Evolutionary conservation across 2,329 filamentous ascomycete species (phyloP), one percentile per base, ranked within the genome.

Genomic region (Epicoccum sorghinum): DNA sequence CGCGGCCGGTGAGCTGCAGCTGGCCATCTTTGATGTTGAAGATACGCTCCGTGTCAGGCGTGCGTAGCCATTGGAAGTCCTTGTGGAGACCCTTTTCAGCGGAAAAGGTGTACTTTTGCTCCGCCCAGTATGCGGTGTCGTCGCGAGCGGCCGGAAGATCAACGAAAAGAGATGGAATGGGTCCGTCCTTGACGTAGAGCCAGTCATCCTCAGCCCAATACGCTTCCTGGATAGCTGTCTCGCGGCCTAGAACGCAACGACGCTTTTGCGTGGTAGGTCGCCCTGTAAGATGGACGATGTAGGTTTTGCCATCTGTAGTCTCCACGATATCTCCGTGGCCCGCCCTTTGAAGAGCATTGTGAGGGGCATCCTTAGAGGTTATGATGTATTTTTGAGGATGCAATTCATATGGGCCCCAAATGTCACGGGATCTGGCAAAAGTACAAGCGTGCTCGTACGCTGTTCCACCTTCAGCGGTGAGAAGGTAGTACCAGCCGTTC

Each of bases 161-260:
- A 22, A 73, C 67, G 37, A 66, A 58, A 1, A 87, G 73, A 1
- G 83, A 72, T 8, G 71, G 71, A 6, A 71, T 58, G 3, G 71
- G 83, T 0, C 84, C 84, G 49, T 82, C 75, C 68, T 86, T 86
- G 39, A 87, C 75, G 55, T 86, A 86, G 4, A 86, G 75, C 85
- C 85, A 87, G 62, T 84, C 84, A 40, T 87, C 83, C 9, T 82
- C 73, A n/a, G 54, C 58, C 85, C 85, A 87, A 66, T 78, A 81
- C 0, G 80, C 83, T 60, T 86, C 82, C 61, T 87, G 85, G 18
- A 87, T 83, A 0, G 65, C 62, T 2, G 63, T 68, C 44, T 75
- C 73, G 4, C 73, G 70, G 3, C 73, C 73, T 7, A 75, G 66
- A 18, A 74, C 70, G 43, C 71, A 75, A 10, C 70, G 66, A 4